Evolutionary conservation across 176 grass and related monocot genomes (phyloP).

Genomic region (Chloris gayana): DNA sequence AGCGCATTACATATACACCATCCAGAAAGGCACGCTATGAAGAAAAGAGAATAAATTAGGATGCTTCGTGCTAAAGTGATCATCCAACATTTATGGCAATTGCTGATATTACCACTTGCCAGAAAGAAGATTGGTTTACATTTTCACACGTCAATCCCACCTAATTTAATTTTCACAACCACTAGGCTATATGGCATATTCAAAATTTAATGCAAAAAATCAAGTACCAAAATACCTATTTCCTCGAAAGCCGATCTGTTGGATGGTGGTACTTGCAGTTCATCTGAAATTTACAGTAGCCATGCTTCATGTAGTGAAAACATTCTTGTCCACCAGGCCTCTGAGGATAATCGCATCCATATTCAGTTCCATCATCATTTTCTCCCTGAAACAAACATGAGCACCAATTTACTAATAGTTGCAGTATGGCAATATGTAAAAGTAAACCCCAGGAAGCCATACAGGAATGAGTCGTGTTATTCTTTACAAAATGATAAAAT

Average conservation of each 20-base stretch:
- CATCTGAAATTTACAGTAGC: slow-evolving; percentile 54
- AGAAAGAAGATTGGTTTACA: not conserved
- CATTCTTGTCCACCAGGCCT: slow-evolving; percentile 54
- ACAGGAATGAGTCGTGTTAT: not conserved
- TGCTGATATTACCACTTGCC: not conserved
- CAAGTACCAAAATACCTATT: slow-evolving; percentile 7
- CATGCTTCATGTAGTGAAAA: slow-evolving; percentile 53
- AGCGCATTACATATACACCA: not conserved
- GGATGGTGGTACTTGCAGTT: slow-evolving; percentile 67
- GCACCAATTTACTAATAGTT: not conserved
- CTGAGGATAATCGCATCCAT: slow-evolving; percentile 41
- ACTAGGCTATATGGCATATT: not conserved
- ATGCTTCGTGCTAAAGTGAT: not conserved
- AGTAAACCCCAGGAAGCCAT: not conserved
- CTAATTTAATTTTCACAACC: not conserved
- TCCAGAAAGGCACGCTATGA: not conserved
- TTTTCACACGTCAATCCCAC: not conserved
- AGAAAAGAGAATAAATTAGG: slow-evolving; percentile 8
- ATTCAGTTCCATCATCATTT: slow-evolving; percentile 13
- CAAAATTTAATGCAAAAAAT: not conserved
- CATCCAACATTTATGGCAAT: not conserved
- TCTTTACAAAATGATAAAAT: slow-evolving; percentile 23
- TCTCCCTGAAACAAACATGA: slow-evolving; percentile 48
- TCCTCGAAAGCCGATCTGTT: slow-evolving; percentile 18
- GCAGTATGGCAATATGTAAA: not conserved